Base-by-base conservation (phyloP, 805 yeast genomes). In the Candida incommunis region DNA sequence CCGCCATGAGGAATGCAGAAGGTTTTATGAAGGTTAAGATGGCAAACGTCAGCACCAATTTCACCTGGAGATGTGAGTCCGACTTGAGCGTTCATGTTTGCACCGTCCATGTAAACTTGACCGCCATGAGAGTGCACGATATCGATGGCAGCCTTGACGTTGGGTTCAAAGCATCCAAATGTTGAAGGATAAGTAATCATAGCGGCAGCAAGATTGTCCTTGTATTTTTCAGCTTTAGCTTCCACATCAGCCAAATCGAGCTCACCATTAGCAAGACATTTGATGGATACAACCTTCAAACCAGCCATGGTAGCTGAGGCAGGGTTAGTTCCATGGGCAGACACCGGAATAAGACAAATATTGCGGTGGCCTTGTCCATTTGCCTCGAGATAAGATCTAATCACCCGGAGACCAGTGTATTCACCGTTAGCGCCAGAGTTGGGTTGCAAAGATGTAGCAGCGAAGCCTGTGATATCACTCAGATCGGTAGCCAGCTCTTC, bases 381-480 rank as follows among this genome's bases (percentile, higher is more conserved):
- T 20, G 80, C 67, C 49, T 77, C 75, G 53, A 83, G 75, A 61
- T 84, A 92, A 31, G 82, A 75, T 53, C 78, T 74, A 53, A 92
- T 90, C 41, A 87, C 86, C 48, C 94, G 76, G 48, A 92, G 70
- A 23, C 98, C 98, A 15, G 97, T 76, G 66, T 82, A 92, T 65
- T 92, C 98, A 64, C 98, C 98, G 65, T 90, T 96, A 34, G 98
- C 97, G 53, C 98, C 98, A 34, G 96, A 85, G 62, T 92, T 92
- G 50, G 98, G 98, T 80, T 86, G 94, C 48, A 85, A 68, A 2
- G 96, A 83, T 20, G 94, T 81, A 35, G 84, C 90, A 49, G 79
- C 84, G 57, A 92, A 86, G 0, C 97, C 97, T 9, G 98, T 90
- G 51, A 92, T 88, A 51, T 82, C 85, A 46, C 88, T 83, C 53